Evolutionary conservation across 163 green algal species (phyloP), one percentile per base, ranked within the genome.

Genomic region (Smithsoniella earleae): DNA sequence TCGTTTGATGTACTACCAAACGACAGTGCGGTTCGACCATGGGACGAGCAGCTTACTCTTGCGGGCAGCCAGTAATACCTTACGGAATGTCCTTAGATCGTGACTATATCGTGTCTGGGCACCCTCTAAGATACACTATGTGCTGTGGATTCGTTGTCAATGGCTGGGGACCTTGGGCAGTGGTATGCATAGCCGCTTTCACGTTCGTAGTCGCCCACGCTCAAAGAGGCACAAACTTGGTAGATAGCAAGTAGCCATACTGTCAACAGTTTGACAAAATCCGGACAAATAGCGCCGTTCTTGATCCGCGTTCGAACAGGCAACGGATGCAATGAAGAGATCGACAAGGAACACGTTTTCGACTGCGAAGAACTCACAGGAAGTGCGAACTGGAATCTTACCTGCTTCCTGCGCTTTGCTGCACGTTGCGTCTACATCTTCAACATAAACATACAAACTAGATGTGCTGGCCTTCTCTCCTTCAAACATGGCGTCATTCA

Each of bases 381-480:
- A n/a, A n/a, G n/a, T n/a, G n/a, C n/a, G n/a, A n/a, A n/a, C 40
- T 49, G 10, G 40, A 49, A 49, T 10, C 40, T 49, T 69, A 69
- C 58, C 58, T 22, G 58, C 58, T 16, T 69, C 58, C 27, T 33
- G 22, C 18, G 58, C 58, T 31, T 43, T 30, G 30, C 43, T 69
- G 58, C 58, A 69, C n/a, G 25, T 34, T n/a, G 31, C 58, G 25
- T 69, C 58, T 5, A 69, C 58, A 33, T 69, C 58, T n/a, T 30
- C 18, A 16, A 69, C 58, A 13, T 69, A 69, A 10, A 69, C 20
- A 43, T 43, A 69, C 0, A 33, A 30, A 28, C 27, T 16, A 43
- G 25, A 20, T 37, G 58, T 8, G 25, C 20, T 16, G 27, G 8
- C 16, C 16, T 5, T 18, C 6, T 3, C 8, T 13, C 6, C 25